Percentiles rank a stretch among this genome's conserved stretches.
Conservation (phyloP, 1,284 basidiomycete species). For the Pseudozyma hubeiensis region DNA sequence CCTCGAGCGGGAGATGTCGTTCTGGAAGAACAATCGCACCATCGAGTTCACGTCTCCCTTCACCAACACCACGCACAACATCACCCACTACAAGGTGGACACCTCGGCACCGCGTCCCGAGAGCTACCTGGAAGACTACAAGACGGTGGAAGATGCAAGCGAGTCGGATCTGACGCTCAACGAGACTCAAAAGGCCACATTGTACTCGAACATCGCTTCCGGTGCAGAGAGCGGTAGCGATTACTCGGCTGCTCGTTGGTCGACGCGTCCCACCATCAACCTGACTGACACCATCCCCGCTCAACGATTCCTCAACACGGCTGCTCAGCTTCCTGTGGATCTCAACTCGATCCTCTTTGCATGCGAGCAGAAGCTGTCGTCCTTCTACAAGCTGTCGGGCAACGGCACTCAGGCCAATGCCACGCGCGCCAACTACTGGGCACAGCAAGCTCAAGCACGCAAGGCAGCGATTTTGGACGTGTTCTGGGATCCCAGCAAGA, state of each 20-base stretch:
- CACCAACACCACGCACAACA: conserved; percentile 76
- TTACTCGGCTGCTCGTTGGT: conserved; percentile 71
- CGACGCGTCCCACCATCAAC: conserved; percentile 72
- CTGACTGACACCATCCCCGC: conserved; percentile 72
- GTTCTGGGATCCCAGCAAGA: conserved; percentile 82
- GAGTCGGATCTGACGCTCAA: conserved; percentile 72
- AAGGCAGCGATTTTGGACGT: conserved; percentile 83
- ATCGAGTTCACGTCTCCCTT: conserved; percentile 79
- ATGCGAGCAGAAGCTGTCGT: conserved; percentile 70
- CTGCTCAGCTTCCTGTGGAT: conserved; percentile 79
- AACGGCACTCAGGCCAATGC: conserved; percentile 62
- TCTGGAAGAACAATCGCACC: conserved; percentile 84
- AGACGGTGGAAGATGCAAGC: conserved; percentile 73
- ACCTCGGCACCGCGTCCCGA: conserved; percentile 92
- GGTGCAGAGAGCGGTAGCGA: conserved; percentile 82
- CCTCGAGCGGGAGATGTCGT: conserved; percentile 80
- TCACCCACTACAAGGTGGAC: conserved; percentile 76
- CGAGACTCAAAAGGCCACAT: conserved; percentile 74
- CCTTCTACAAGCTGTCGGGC: conserved; percentile 72
- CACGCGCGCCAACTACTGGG: conserved; percentile 73
- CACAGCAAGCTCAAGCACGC: conserved; percentile 74
- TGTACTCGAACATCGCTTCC: conserved; percentile 88
- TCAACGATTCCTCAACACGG: conserved; percentile 79
- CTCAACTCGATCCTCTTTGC: conserved; percentile 82
- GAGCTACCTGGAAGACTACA: conserved; percentile 76